A percentile compares a stretch with the other conserved stretches of the same genome.
phyloP scores from a whole-genome alignment of 345 rosid genomes.

The Lepidium aucheri region DNA sequence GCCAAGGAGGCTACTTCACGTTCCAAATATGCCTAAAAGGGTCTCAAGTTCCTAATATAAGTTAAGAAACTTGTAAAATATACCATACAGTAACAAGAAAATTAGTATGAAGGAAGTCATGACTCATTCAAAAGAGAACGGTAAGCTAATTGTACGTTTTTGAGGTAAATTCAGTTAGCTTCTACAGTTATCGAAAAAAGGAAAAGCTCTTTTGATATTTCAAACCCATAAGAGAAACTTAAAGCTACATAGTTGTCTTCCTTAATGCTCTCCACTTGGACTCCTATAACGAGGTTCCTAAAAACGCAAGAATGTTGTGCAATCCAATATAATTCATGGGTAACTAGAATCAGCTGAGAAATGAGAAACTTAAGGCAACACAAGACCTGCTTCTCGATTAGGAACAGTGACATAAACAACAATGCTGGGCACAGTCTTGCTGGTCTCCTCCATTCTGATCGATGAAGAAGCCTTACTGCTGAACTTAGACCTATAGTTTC shows the following conservation, averaged over 20 bases:
- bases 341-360: background rate
- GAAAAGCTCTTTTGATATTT: background rate
- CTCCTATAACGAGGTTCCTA: background rate
- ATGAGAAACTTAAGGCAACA: background rate
- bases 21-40: background rate
- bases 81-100: background rate
- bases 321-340: background rate
- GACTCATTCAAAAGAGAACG: background rate
- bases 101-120: background rate
- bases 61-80: background rate
- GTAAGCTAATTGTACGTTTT: background rate
- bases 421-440: conserved; percentile 59
- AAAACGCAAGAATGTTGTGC: background rate
- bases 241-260: background rate
- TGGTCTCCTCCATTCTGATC: conserved; percentile 55
- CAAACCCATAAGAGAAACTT: background rate
- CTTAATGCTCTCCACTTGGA: background rate
- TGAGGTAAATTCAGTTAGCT: background rate
- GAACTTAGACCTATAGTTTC: conserved; percentile 42
- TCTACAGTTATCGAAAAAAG: background rate
- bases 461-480: conserved; percentile 28
- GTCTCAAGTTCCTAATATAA: background rate
- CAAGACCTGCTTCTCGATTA: conserved; percentile 68
- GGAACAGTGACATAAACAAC: conserved; percentile 92
- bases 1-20: background rate